Evolutionary conservation across 1,284 basidiomycete species (phyloP).

Genomic region (Fomitiporia mediterranea): DNA sequence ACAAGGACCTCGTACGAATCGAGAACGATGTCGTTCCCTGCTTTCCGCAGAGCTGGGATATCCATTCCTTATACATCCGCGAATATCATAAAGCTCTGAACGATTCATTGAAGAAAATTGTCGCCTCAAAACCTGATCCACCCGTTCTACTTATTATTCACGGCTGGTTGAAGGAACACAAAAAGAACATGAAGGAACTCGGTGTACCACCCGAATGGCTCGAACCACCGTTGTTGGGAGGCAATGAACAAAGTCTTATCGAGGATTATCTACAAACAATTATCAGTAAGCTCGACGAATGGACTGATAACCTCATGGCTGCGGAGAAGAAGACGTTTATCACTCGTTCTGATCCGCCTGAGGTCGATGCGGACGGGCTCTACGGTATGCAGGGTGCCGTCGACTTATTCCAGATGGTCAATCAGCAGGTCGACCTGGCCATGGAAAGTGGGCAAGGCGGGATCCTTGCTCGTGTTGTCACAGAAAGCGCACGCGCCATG

Average conservation of each 20-base stretch:
- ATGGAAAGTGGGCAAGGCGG: constrained; percentile 94
- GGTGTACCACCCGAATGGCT: constrained; percentile 77
- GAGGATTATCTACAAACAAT: constrained; percentile 96
- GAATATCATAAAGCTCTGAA: constrained; percentile 93
- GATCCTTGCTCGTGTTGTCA: constrained; percentile 87
- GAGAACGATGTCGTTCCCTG: constrained; percentile 84
- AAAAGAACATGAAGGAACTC: constrained; percentile 91
- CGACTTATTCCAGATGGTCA: constrained; percentile 98
- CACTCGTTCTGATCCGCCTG: constrained; percentile 80
- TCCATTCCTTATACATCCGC: constrained; percentile 79
- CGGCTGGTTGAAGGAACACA: constrained; percentile 95
- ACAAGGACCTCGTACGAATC: constrained; percentile 90
- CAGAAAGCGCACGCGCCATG: constrained; percentile 90
- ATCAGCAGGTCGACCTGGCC: constrained; percentile 94
- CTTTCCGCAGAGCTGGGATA: constrained; percentile 91
- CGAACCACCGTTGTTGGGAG: constrained; percentile 88
- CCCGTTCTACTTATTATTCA: constrained; percentile 82
- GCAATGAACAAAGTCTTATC: constrained; percentile 89
- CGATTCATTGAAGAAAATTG: constrained; percentile 65
- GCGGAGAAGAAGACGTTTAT: constrained; percentile 87
- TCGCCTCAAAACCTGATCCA: constrained; percentile 80
- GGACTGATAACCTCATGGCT: constrained; percentile 92
- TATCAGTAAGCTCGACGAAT: constrained; percentile 94
- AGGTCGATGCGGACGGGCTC: constrained; percentile 82
- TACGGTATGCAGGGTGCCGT: constrained; percentile 92